Percentiles rank a stretch among this genome's conserved stretches.
Conservation (phyloP, 2,329 filamentous ascomycete genomes). For the Acrodontium crateriforme region DNA sequence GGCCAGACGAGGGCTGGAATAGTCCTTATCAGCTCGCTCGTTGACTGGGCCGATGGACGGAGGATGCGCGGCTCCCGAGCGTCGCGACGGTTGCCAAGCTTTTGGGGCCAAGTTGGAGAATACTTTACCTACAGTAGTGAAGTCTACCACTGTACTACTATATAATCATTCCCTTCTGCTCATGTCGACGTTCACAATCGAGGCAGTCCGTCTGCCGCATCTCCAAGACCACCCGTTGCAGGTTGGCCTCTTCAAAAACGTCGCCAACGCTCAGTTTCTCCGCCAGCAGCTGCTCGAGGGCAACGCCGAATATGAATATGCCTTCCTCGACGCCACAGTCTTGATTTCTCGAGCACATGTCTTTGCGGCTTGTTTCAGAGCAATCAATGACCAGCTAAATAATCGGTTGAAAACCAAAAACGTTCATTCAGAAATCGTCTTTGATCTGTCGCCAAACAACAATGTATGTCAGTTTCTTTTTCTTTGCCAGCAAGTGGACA, state of each 20-base stretch:
- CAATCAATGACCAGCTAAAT: constrained; percentile 52
- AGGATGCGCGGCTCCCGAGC: too few species aligned
- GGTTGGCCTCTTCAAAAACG: constrained; percentile 58
- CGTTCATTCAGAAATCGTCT: constrained; percentile 79
- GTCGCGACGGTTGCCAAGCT: too few species aligned
- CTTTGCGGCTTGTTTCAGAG: constrained; percentile 62
- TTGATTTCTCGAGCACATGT: constrained; percentile 60
- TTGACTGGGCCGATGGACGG: too few species aligned
- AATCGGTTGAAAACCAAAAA: constrained; percentile 62
- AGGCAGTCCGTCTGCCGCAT: constrained; percentile 62
- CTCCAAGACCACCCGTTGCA: constrained; percentile 56
- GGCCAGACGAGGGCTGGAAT: too few species aligned
- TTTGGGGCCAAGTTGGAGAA: too few species aligned
- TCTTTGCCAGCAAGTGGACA: background rate
- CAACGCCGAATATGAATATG: constrained; percentile 81
- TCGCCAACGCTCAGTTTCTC: constrained; percentile 65
- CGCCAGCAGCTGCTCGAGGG: constrained; percentile 73
- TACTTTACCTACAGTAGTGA: constrained; percentile 1
- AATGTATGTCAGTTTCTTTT: constrained; percentile 43
- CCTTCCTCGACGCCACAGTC: constrained; percentile 74
- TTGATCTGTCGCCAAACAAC: constrained; percentile 64
- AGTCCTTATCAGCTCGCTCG: too few species aligned
- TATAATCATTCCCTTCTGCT: background rate
- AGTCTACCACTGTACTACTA: background rate
- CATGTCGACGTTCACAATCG: too few species aligned